Conservation (phyloP, 257 asterid species). For the Plantago major region DNA sequence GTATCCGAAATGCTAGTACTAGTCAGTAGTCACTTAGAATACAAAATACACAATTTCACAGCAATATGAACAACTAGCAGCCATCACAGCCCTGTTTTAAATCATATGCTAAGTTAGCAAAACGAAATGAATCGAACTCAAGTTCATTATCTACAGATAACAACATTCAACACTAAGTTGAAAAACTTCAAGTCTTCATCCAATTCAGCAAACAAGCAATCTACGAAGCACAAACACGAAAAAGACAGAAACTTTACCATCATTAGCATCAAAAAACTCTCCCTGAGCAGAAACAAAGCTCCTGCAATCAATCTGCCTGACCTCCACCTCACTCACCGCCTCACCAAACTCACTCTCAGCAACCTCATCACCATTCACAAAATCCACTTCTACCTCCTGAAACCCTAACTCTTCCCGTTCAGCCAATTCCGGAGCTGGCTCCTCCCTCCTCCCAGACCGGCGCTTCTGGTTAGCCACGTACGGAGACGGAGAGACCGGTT, state of each 20-base stretch:
- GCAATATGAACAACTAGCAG: too few species aligned
- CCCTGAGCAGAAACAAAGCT: constrained; percentile 60
- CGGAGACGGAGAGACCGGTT: constrained; percentile 61
- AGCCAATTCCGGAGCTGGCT: constrained; percentile 17
- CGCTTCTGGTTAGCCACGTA: constrained; percentile 76
- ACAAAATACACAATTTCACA: too few species aligned
- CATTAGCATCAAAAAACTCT: constrained; percentile 81
- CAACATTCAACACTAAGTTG: not conserved
- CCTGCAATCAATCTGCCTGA: constrained; percentile 37
- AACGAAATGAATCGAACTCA: too few species aligned
- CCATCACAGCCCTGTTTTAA: too few species aligned
- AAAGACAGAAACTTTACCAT: constrained; percentile 35
- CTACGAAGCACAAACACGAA: not conserved
- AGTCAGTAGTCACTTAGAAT: too few species aligned
- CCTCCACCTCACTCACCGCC: constrained; percentile 32
- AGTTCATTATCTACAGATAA: too few species aligned
- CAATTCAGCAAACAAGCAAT: too few species aligned
- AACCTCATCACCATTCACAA: constrained; percentile 18
- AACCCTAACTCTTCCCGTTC: not conserved
- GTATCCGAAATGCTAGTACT: too few species aligned
- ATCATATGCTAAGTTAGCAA: too few species aligned
- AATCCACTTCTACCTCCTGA: constrained; percentile 24
- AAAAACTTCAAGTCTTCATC: not conserved
- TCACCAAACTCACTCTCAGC: constrained; percentile 35
- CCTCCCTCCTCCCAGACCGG: constrained; percentile 38